phyloP scores from a whole-genome alignment of 2,329 filamentous ascomycete species.

The Sporothrix inflata region DNA sequence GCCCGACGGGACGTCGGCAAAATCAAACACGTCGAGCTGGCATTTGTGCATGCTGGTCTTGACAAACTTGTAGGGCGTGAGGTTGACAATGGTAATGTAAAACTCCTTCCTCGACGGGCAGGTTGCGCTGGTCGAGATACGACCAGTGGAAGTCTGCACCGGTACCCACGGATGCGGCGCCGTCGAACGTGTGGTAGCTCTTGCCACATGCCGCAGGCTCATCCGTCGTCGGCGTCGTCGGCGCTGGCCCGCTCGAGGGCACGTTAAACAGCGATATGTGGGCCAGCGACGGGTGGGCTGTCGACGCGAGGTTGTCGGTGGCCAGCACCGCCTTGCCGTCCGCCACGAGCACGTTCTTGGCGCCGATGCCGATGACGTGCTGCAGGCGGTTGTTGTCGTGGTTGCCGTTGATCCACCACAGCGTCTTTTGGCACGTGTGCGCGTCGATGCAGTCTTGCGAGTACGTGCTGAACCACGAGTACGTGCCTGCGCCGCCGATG shows the following conservation, averaged over 20 bases:
- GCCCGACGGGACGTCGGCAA: background rate
- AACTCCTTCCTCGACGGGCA: no score
- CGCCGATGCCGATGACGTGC: conserved; percentile 41
- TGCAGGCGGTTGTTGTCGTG: no score
- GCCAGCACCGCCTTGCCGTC: conserved; percentile 38
- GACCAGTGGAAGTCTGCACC: no score
- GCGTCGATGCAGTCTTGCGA: conserved; percentile 8
- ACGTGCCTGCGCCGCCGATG: conserved; percentile 37
- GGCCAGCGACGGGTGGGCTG: conserved; percentile 39
- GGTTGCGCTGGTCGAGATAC: no score
- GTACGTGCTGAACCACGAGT: conserved; percentile 35
- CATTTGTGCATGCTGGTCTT: background rate
- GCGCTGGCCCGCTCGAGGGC: no score
- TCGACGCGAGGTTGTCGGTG: conserved; percentile 38
- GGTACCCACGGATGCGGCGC: no score
- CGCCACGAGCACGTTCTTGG: conserved; percentile 38
- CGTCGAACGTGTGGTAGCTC: no score
- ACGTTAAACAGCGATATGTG: conserved; percentile 38
- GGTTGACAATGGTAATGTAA: conserved; percentile 15
- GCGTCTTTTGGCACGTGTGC: conserved; percentile 37
- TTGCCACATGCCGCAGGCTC: no score
- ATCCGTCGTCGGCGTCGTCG: no score
- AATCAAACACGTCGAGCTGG: background rate
- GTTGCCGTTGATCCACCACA: no score
- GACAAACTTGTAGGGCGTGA: conserved; percentile 7